These are phyloP conservation scores for Pyricularia pennisetigena DNA, from an alignment of 2,329 filamentous ascomycete species.

Conservation along the genomic window DNA sequence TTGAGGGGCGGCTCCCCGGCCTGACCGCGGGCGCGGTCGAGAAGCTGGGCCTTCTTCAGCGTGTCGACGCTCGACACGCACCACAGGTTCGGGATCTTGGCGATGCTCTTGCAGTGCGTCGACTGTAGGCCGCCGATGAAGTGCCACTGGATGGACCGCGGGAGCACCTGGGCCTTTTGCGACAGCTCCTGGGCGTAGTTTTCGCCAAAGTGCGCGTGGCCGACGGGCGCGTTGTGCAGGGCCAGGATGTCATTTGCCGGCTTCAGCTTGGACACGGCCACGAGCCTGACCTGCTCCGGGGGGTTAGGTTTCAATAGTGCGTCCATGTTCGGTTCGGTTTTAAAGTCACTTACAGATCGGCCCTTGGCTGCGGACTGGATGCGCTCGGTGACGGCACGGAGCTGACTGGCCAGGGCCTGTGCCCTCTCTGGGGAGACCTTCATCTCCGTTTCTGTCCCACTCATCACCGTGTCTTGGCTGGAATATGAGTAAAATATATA, in stretches of 20 bases:
- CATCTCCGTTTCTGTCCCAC: conserved; percentile 41
- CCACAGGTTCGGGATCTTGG: conserved; percentile 81
- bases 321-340: not conserved
- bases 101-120: conserved; percentile 76
- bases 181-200: conserved; percentile 89
- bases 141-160: conserved; percentile 75
- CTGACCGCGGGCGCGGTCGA: conserved; percentile 63
- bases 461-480: conserved; percentile 23
- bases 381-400: conserved; percentile 49
- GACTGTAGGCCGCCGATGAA: conserved; percentile 94
- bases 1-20: conserved; percentile 36
- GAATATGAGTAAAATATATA: not conserved
- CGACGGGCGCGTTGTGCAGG: conserved; percentile 52
- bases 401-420: conserved; percentile 50
- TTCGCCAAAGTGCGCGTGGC: conserved; percentile 80
- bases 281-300: conserved; percentile 59
- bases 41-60: conserved; percentile 72
- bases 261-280: conserved; percentile 95
- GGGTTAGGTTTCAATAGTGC: conserved; percentile 6
- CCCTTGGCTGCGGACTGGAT: conserved; percentile 43
- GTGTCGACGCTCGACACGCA: conserved; percentile 87
- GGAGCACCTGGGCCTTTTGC: conserved; percentile 76
- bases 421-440: conserved; percentile 53
- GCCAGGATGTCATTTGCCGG: conserved; percentile 84
- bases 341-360: conserved; percentile 38